Evolutionary conservation across 257 asterid genomes (phyloP).

Genomic region (Coffea eugenioides): DNA sequence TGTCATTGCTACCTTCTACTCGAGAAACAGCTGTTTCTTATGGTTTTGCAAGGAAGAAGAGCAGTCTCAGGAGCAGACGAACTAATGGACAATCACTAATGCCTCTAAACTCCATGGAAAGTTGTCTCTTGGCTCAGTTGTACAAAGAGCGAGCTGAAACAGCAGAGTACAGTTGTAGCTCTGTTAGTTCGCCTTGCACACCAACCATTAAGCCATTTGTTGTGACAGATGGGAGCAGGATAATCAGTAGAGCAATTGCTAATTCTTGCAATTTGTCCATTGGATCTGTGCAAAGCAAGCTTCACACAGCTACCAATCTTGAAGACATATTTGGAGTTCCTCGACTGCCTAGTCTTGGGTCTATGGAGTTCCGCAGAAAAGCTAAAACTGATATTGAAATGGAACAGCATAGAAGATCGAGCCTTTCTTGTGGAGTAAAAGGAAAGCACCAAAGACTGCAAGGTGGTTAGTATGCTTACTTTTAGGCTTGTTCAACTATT

Average conservation of each 20-base stretch:
- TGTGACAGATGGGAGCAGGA: constrained; percentile 57
- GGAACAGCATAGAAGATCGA: constrained; percentile 23
- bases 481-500: not conserved
- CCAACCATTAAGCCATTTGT: constrained; percentile 50
- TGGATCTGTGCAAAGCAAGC: constrained; percentile 24
- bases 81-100: constrained; percentile 33
- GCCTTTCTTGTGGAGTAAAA: constrained; percentile 16
- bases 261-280: constrained; percentile 28
- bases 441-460: constrained; percentile 33
- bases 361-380: constrained; percentile 26
- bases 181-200: constrained; percentile 28
- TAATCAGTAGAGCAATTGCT: constrained; percentile 35
- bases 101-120: constrained; percentile 68
- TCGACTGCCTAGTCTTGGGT: constrained; percentile 41
- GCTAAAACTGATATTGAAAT: constrained; percentile 28
- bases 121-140: constrained; percentile 86
- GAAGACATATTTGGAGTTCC: constrained; percentile 50
- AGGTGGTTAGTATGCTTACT: constrained; percentile 33
- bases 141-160: constrained; percentile 43
- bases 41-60: constrained; percentile 45
- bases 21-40: constrained; percentile 37
- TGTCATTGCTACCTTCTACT: constrained; percentile 32
- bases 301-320: constrained; percentile 18
- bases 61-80: constrained; percentile 51
- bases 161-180: constrained; percentile 42